Evolutionary conservation across 177 flowering plant species (phyloP).

Genomic region (Tripterygium wilfordii): DNA sequence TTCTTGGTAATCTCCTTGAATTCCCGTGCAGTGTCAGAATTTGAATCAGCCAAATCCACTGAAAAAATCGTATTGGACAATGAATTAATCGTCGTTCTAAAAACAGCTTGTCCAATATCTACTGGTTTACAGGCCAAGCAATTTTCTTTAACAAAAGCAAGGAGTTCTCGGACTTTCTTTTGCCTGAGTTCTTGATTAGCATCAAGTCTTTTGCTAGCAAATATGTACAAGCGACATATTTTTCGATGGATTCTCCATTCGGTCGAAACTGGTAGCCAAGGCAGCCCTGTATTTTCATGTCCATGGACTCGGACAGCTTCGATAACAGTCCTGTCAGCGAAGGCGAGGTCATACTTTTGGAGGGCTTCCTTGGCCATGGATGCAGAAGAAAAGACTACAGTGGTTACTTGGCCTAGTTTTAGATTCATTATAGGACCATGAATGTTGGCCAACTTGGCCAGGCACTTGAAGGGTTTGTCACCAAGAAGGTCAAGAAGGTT

Average conservation of each 20-base stretch:
- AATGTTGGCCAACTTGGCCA: constrained; percentile 32
- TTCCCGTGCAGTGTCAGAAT: background rate
- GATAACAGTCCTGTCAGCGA: constrained; percentile 23
- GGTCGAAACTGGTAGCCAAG: constrained; percentile 20
- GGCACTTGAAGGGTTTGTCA: constrained; percentile 38
- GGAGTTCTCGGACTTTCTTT: constrained; percentile 29
- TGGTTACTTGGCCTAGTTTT: constrained; percentile 37
- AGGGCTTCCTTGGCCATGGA: constrained; percentile 41
- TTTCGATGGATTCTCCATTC: constrained; percentile 31
- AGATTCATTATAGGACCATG: constrained; percentile 53
- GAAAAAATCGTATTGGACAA: constrained; percentile 32
- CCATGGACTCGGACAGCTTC: constrained; percentile 26
- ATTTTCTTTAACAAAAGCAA: constrained; percentile 9
- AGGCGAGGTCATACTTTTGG: constrained; percentile 39
- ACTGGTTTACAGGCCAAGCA: constrained; percentile 20
- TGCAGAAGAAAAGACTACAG: constrained; percentile 46
- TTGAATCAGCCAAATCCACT: constrained; percentile 1
- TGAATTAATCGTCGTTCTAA: constrained; percentile 26
- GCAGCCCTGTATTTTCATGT: constrained; percentile 24
- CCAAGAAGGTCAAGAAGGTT: constrained; percentile 48
- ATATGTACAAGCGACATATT: constrained; percentile 24
- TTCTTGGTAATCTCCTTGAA: constrained; percentile 15
- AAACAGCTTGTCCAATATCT: constrained; percentile 33
- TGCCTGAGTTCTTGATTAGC: constrained; percentile 24
- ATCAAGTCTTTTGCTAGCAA: constrained; percentile 23